Evolutionary conservation across 2,329 filamentous ascomycete species (phyloP).

Genomic region (Hirsutella thompsonii): DNA sequence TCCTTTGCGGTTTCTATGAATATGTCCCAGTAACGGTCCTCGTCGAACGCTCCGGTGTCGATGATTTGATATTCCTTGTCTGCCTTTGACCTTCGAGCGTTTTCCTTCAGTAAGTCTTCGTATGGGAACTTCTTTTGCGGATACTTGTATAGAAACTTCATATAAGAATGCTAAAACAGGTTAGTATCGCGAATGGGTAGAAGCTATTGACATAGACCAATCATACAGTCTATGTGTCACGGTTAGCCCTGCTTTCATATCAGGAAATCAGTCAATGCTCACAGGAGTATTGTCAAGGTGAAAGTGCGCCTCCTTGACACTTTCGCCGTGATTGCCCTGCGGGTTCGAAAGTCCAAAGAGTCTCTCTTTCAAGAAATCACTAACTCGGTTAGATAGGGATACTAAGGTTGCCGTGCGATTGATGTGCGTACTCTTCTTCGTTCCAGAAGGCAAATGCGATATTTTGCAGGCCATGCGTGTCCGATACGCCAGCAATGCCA

Average conservation of each 20-base stretch:
- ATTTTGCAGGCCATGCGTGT: constrained; percentile 83
- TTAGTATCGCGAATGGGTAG: constrained; percentile 6
- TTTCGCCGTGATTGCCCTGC: constrained; percentile 94
- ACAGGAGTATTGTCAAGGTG: constrained; percentile 87
- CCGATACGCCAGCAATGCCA: constrained; percentile 86
- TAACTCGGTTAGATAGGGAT: constrained; percentile 23
- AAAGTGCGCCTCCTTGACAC: constrained; percentile 92
- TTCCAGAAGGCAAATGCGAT: constrained; percentile 98
- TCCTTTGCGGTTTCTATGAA: constrained; percentile 96
- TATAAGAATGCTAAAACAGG: constrained; percentile 71
- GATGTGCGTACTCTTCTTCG: constrained; percentile 63
- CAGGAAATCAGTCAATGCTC: constrained; percentile 13
- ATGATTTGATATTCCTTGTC: constrained; percentile 87
- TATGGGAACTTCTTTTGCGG: constrained; percentile 88
- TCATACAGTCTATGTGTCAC: constrained; percentile 28
- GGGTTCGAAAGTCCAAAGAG: constrained; percentile 92
- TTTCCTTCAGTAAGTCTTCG: constrained; percentile 74
- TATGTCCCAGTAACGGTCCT: constrained; percentile 92
- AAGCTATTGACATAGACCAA: neutral
- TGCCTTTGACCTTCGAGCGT: constrained; percentile 59
- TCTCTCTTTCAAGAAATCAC: constrained; percentile 86
- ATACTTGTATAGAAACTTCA: constrained; percentile 98
- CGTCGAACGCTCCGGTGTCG: constrained; percentile 79
- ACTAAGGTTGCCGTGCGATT: neutral
- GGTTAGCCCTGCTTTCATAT: constrained; percentile 9